A percentile compares a stretch with the other conserved stretches of the same genome.
phyloP scores from a whole-genome alignment of 768 basidiomycete genomes.

The Hirschioporus abietinus region DNA sequence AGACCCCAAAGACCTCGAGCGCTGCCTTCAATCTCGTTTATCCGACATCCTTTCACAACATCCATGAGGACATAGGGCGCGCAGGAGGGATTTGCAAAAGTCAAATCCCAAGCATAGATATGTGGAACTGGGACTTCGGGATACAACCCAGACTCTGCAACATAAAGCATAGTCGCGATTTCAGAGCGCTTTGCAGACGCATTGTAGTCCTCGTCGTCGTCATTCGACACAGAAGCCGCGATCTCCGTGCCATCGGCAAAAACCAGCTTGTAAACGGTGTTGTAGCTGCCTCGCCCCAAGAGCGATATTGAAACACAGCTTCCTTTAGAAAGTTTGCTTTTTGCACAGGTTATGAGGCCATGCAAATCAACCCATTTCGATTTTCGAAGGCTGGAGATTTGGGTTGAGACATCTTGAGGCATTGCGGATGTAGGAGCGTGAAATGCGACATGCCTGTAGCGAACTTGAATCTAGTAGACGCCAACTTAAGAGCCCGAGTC shows the following conservation, averaged over 20 bases:
- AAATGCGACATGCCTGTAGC: conserved; percentile 1
- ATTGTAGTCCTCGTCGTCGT: conserved; percentile 10
- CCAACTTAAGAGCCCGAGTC: too few species aligned
- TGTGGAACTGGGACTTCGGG: conserved; percentile 9
- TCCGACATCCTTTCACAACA: conserved; percentile 5
- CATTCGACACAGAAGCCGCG: conserved; percentile 8
- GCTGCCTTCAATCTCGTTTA: conserved; percentile 4
- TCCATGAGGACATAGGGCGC: conserved; percentile 12
- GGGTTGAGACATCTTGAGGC: neutral
- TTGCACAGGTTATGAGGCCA: conserved; percentile 6
- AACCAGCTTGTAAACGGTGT: conserved; percentile 9
- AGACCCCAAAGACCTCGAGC: conserved; percentile 8
- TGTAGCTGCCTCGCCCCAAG: conserved; percentile 8
- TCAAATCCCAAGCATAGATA: conserved; percentile 9
- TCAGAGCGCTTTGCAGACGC: conserved; percentile 7
- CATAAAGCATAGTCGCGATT: conserved; percentile 8
- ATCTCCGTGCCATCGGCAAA: conserved; percentile 3
- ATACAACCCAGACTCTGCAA: conserved; percentile 9
- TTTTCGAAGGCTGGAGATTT: conserved; percentile 9
- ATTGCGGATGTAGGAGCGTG: neutral
- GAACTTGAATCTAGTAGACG: too few species aligned
- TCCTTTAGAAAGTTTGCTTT: conserved; percentile 3
- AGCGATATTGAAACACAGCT: conserved; percentile 8
- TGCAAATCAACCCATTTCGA: conserved; percentile 9
- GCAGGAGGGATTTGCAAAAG: conserved; percentile 8